Evolutionary conservation across 164 flowering plant genomes (phyloP), one percentile per base, ranked within the genome.

Genomic region (Aristolochia fimbriata): DNA sequence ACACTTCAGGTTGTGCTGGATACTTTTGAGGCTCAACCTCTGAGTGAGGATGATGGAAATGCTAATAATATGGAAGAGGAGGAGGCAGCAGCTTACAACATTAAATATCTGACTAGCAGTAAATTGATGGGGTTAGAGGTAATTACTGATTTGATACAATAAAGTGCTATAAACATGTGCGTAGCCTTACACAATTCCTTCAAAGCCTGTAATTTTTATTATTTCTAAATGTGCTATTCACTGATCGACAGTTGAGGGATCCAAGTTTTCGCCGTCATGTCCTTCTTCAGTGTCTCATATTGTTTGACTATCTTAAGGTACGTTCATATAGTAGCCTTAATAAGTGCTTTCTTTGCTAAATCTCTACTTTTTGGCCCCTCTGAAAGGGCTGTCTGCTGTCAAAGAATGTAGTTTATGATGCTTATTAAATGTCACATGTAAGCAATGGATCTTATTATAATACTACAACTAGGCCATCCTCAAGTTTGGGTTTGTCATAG

Each of bases 61-160:
- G 88, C 86, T 53, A 83, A 81, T 75, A 78, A 75, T 71, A 77
- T 93, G 73, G 97, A 90, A 77, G 99, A 93, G 70, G 73, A 70
- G 57, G 99, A 90, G 64, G 87, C 88, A 23, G 74, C 83, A 59
- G 76, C 78, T 73, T 90, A 86, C 73, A 86, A 78, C 69, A 93
- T 91, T 70, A 93, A 93, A 58, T 93, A 90, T 83, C 84, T 93
- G 62, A 91, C 99, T 14, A 93, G 99, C 77, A 88, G 93, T 77
- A 90, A 90, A 71, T 69, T 93, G 31, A 93, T 93, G 99, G 95
- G 97, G 51, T 77, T 93, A 66, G 99, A 93, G 85, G 99, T 88
- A 74, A 58, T 63, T 41, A 41, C 23, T n/a, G 13, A 16, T 27
- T 27, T 23, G 37, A 15, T 13, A 30, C 31, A n/a, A 25, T 15